These are phyloP conservation scores for Entrophospora sp. DNA, from an alignment of 192 early-diverging fungal species.

Conservation along the genomic window DNA sequence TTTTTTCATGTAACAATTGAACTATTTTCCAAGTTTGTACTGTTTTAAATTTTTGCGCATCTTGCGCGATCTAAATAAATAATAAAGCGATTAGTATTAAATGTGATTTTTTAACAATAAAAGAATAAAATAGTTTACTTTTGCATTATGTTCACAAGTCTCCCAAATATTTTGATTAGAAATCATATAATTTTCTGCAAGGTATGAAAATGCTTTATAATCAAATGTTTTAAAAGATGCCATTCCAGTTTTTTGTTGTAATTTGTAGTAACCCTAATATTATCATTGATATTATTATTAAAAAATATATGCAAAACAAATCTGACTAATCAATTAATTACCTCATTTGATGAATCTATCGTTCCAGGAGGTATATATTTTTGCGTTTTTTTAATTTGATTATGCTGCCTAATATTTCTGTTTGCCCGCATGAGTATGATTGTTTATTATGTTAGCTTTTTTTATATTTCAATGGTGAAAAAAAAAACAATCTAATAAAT, in stretches of 20 bases:
- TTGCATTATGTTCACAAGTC: conserved; percentile 53
- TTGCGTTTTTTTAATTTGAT: not conserved
- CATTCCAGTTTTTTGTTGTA: conserved; percentile 24
- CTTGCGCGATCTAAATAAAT: conserved; percentile 45
- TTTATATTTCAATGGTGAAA: too few species aligned
- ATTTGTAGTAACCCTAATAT: not conserved
- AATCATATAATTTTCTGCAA: conserved; percentile 58
- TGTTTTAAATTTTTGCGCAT: conserved; percentile 47
- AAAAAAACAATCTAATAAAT: too few species aligned
- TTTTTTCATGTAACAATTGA: conserved; percentile 45
- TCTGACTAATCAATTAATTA: not conserved
- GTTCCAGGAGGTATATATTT: not conserved
- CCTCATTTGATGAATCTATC: not conserved
- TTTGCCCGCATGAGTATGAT: too few species aligned
- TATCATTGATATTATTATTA: not conserved
- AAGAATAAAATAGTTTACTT: conserved; percentile 34
- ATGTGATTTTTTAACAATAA: not conserved
- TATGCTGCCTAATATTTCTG: too few species aligned
- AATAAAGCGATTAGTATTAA: not conserved
- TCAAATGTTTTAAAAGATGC: conserved; percentile 51
- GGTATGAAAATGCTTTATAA: conserved; percentile 50
- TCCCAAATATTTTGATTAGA: conserved; percentile 38
- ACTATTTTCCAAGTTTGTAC: conserved; percentile 73
- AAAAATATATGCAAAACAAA: not conserved
- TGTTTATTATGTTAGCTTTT: too few species aligned